phyloP scores from a whole-genome alignment of 2,329 filamentous ascomycete species.

The Podosphaera aphanis region DNA sequence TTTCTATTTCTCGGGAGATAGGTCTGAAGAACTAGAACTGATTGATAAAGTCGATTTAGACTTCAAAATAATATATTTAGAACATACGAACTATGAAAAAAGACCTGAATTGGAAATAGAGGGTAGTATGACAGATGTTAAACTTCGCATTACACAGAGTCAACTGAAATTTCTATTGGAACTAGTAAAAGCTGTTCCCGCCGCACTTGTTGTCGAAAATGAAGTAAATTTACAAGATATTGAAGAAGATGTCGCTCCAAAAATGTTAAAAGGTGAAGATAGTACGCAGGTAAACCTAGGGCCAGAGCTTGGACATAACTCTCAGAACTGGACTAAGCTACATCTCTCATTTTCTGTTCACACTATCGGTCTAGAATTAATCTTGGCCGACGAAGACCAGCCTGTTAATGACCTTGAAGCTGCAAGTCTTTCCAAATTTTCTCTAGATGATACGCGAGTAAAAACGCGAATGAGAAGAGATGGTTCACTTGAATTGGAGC shows the following conservation, averaged over 20 bases:
- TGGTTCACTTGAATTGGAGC: constrained; percentile 72
- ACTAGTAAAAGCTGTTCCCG: constrained; percentile 67
- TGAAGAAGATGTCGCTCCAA: constrained; percentile 44
- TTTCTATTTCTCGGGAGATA: constrained; percentile 52
- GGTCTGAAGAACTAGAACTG: constrained; percentile 73
- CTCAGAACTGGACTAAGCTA: constrained; percentile 71
- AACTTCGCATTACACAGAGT: constrained; percentile 68
- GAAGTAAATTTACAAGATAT: constrained; percentile 52
- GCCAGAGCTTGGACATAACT: constrained; percentile 46
- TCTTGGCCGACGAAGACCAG: constrained; percentile 49
- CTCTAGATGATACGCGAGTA: constrained; percentile 72
- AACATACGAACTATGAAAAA: constrained; percentile 54
- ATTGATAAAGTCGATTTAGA: constrained; percentile 91
- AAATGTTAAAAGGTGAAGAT: constrained; percentile 5
- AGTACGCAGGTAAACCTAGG: constrained; percentile 28
- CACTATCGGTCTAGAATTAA: constrained; percentile 69
- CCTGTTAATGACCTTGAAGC: constrained; percentile 58
- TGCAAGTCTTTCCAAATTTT: constrained; percentile 79
- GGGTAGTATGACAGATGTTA: constrained; percentile 80
- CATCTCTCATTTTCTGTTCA: constrained; percentile 79
- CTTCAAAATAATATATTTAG: constrained; percentile 77
- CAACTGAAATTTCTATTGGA: constrained; percentile 79
- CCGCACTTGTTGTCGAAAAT: constrained; percentile 55
- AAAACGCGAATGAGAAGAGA: constrained; percentile 89
- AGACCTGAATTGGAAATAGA: constrained; percentile 81